Conservation (phyloP, 495 filamentous ascomycete genomes). For the Xylaria palmicola region DNA sequence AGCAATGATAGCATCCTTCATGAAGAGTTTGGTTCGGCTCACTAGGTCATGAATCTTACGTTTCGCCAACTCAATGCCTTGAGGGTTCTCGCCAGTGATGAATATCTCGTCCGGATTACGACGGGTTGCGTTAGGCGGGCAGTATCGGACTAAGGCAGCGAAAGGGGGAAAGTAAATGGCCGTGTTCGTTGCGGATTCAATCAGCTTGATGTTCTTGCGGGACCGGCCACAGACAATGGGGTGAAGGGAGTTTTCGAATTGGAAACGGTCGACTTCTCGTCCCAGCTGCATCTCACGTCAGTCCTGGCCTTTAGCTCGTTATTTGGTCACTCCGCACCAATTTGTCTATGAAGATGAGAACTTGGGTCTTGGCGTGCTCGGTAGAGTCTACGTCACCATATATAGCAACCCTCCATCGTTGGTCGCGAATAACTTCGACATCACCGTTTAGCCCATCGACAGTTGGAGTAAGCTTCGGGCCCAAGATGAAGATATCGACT, state of each 20-base stretch:
- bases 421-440: conserved; percentile 56
- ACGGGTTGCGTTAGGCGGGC: conserved; percentile 70
- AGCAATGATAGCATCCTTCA: conserved; percentile 86
- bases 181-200: conserved; percentile 89
- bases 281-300: conserved; percentile 62
- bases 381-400: conserved; percentile 94
- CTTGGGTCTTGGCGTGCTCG: conserved; percentile 93
- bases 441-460: conserved; percentile 61
- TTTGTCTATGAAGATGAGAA: conserved; percentile 96
- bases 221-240: conserved; percentile 86
- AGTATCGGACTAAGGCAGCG: conserved; percentile 83
- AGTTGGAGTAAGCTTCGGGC: conserved; percentile 70
- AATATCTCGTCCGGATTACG: conserved; percentile 87
- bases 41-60: conserved; percentile 82
- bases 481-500: conserved; percentile 92
- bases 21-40: conserved; percentile 71
- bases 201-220: conserved; percentile 93
- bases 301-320: background rate
- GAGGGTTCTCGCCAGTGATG: conserved; percentile 81
- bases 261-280: conserved; percentile 77
- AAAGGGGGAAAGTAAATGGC: conserved; percentile 98
- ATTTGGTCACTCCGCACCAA: conserved; percentile 63
- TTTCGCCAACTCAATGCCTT: conserved; percentile 83
- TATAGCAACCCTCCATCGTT: conserved; percentile 85
- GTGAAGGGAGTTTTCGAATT: conserved; percentile 83